A percentile compares a stretch with the other conserved stretches of the same genome.
phyloP scores from a whole-genome alignment of 2,329 filamentous ascomycete species.

The Aspergillus brunneoviolaceus region DNA sequence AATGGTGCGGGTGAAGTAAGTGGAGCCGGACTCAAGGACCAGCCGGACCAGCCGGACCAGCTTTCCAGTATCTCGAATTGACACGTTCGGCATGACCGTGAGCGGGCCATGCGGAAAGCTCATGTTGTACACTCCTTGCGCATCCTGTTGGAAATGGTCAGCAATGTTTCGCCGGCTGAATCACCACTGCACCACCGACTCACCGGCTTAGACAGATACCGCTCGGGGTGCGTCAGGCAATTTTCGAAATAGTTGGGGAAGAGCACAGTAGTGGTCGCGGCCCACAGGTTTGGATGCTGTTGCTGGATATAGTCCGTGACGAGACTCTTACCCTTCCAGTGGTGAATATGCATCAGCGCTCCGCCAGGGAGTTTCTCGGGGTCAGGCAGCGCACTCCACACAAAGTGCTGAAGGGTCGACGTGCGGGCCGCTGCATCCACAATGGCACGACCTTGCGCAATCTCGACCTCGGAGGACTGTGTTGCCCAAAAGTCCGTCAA shows the following conservation, averaged over 20 bases:
- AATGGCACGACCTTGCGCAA: slow-evolving; percentile 12
- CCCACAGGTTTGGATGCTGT: slow-evolving; percentile 8
- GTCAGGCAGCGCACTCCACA: slow-evolving; percentile 15
- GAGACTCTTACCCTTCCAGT: slow-evolving; percentile 14
- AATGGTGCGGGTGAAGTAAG: slow-evolving; percentile 10
- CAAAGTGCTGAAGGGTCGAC: slow-evolving; percentile 7
- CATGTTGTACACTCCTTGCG: slow-evolving; percentile 1
- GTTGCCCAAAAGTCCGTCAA: slow-evolving; percentile 17
- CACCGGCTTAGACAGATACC: slow-evolving; percentile 10
- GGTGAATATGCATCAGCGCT: slow-evolving; percentile 6
- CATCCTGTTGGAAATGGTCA: not conserved
- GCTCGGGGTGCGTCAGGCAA: slow-evolving; percentile 6
- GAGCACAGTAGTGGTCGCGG: slow-evolving; percentile 11
- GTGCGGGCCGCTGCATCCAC: slow-evolving; percentile 12
- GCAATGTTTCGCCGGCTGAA: not conserved
- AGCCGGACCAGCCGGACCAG: slow-evolving; percentile 2
- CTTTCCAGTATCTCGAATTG: slow-evolving; percentile 11
- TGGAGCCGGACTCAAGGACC: slow-evolving; percentile 6
- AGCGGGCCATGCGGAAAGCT: slow-evolving; percentile 8
- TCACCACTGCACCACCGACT: not conserved
- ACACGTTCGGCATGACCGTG: slow-evolving; percentile 11
- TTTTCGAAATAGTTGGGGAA: slow-evolving; percentile 17
- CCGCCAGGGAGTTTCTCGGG: slow-evolving; percentile 8
- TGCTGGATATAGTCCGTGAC: slow-evolving; percentile 13
- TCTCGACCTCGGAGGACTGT: slow-evolving; percentile 11